These are phyloP conservation scores for Clarireedia monteithiana DNA, from an alignment of 2,329 filamentous ascomycete genomes.

Conservation along the genomic window DNA sequence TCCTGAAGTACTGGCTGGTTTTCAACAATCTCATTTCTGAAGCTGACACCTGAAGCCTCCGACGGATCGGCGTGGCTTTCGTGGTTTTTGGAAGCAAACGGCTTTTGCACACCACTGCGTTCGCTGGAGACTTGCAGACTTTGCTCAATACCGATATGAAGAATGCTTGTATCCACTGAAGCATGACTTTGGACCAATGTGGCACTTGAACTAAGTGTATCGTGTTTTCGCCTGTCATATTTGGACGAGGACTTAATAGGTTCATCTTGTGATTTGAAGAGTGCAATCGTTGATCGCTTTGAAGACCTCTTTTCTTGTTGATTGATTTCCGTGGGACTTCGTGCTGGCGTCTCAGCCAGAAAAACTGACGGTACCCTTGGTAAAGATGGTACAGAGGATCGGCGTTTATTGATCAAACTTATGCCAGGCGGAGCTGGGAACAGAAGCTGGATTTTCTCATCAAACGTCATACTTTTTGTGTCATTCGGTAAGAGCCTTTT, in stretches of 20 bases:
- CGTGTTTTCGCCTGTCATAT: background rate
- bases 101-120: background rate
- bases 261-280: constrained; percentile 7
- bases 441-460: constrained; percentile 48
- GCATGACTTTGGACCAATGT: background rate
- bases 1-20: background rate
- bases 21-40: background rate
- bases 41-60: constrained; percentile 31
- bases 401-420: constrained; percentile 25
- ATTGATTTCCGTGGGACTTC: constrained; percentile 20
- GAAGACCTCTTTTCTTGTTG: constrained; percentile 19
- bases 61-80: constrained; percentile 25
- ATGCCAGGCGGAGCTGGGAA: constrained; percentile 34
- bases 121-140: background rate
- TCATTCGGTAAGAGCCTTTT: constrained; percentile 41
- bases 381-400: constrained; percentile 39
- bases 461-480: constrained; percentile 50
- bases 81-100: constrained; percentile 26
- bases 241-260: background rate
- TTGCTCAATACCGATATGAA: constrained; percentile 27
- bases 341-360: constrained; percentile 17
- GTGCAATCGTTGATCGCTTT: constrained; percentile 24
- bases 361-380: constrained; percentile 29
- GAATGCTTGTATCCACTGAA: constrained; percentile 1
- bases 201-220: constrained; percentile 26